Percentiles rank a stretch among this genome's conserved stretches.
phyloP scores from a whole-genome alignment of 805 yeast species.

The Ogataea ramenticola region DNA sequence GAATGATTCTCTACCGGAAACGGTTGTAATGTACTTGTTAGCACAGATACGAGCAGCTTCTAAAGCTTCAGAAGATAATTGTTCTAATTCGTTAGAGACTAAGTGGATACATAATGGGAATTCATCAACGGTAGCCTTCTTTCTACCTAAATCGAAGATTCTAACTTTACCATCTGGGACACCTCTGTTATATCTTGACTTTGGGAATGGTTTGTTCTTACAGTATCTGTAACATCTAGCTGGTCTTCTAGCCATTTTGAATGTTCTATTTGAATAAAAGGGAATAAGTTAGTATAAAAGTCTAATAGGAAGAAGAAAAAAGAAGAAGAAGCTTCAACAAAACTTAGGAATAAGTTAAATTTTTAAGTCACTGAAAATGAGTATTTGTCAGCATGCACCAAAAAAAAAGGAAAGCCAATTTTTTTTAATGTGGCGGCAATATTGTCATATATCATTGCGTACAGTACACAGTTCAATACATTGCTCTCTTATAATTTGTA shows the following conservation, averaged over 20 bases:
- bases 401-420: too few species aligned
- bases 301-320: neutral
- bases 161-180: constrained; percentile 99
- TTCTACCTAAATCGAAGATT: constrained; percentile 98
- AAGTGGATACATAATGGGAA: constrained; percentile 99
- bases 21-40: constrained; percentile 97
- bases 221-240: constrained; percentile 99
- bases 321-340: neutral
- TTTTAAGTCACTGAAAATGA: too few species aligned
- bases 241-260: constrained; percentile 99
- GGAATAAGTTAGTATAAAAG: neutral
- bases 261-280: constrained; percentile 13
- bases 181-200: constrained; percentile 99
- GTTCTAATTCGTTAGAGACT: constrained; percentile 99
- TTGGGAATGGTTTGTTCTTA: constrained; percentile 99
- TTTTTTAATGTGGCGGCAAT: too few species aligned
- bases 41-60: constrained; percentile 99
- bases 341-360: too few species aligned
- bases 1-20: constrained; percentile 99
- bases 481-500: too few species aligned
- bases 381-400: neutral
- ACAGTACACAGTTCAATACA: too few species aligned
- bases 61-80: constrained; percentile 98
- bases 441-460: too few species aligned
- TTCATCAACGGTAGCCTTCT: constrained; percentile 99